These are phyloP conservation scores for Begonia masoniana DNA, from an alignment of 306 rosid genomes.

Conservation along the genomic window DNA sequence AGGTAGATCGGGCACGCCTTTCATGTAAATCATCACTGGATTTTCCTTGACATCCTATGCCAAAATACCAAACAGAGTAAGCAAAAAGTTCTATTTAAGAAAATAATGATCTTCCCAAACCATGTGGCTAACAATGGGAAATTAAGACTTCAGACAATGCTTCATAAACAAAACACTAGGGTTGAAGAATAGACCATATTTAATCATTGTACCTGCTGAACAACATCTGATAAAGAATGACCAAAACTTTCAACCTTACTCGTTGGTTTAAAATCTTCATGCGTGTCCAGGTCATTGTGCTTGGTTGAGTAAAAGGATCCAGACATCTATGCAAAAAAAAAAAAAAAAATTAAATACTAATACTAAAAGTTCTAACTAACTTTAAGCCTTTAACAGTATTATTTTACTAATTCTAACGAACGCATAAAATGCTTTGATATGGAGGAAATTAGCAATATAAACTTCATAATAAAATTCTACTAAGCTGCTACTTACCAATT, in stretches of 20 bases:
- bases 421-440: background rate
- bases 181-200: background rate
- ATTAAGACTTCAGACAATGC: background rate
- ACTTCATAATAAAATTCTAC: too few relatives aligned
- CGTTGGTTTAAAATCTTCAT: conserved; percentile 80
- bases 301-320: conserved; percentile 27
- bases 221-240: conserved; percentile 43
- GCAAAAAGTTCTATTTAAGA: too few relatives aligned
- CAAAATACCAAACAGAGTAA: conserved; percentile 1
- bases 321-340: conserved; percentile 26
- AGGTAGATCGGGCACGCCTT: conserved; percentile 67
- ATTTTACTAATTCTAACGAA: background rate
- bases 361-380: background rate
- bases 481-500: too few relatives aligned
- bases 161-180: conserved; percentile 6
- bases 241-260: conserved; percentile 37
- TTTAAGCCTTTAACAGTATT: too few relatives aligned
- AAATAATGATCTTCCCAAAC: too few relatives aligned
- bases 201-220: conserved; percentile 45
- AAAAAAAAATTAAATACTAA: conserved; percentile 3
- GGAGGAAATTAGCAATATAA: background rate
- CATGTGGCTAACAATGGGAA: background rate
- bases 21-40: conserved; percentile 77
- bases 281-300: conserved; percentile 63
- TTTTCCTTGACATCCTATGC: conserved; percentile 65